phyloP scores from a whole-genome alignment of 805 yeast species.

The Wickerhamia fluorescens region DNA sequence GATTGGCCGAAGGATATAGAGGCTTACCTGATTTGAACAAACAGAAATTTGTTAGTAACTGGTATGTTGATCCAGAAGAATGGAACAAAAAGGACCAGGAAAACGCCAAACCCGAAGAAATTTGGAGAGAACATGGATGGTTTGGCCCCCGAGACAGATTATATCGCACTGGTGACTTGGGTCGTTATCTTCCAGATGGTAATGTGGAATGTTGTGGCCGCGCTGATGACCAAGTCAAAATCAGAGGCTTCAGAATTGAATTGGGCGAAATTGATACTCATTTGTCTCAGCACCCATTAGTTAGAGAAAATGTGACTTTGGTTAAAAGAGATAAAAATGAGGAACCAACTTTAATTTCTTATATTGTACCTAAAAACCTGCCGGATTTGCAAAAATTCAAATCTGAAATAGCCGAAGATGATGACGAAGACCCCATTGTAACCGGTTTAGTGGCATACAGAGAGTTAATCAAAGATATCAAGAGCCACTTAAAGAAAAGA shows the following conservation, averaged over 20 bases:
- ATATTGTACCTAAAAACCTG: slow-evolving; percentile 68
- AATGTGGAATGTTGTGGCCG: slow-evolving; percentile 98
- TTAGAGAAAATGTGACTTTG: slow-evolving; percentile 87
- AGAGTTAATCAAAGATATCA: slow-evolving; percentile 72
- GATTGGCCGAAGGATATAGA: slow-evolving; percentile 93
- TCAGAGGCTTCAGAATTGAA: slow-evolving; percentile 97
- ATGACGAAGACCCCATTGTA: slow-evolving; percentile 57
- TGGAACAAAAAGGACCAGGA: slow-evolving; percentile 55
- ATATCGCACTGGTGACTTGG: slow-evolving; percentile 96
- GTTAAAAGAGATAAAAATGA: slow-evolving; percentile 89
- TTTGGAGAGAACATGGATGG: slow-evolving; percentile 75
- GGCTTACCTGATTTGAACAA: slow-evolving; percentile 83
- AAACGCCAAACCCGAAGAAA: slow-evolving; percentile 35
- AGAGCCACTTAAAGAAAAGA: slow-evolving; percentile 70
- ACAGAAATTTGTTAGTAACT: slow-evolving; percentile 81
- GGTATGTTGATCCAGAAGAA: slow-evolving; percentile 70
- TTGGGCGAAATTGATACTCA: slow-evolving; percentile 98
- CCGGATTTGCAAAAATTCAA: slow-evolving; percentile 43
- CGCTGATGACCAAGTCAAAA: slow-evolving; percentile 98
- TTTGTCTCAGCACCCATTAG: slow-evolving; percentile 85
- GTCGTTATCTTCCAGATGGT: slow-evolving; percentile 94
- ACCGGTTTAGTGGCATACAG: slow-evolving; percentile 72
- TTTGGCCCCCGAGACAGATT: slow-evolving; percentile 92
- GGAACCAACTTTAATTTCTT: slow-evolving; percentile 87
- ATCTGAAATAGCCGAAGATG: slow-evolving; percentile 39